Base-by-base conservation (phyloP, 1,284 basidiomycete genomes). In the Rhodotorula glutinis region DNA sequence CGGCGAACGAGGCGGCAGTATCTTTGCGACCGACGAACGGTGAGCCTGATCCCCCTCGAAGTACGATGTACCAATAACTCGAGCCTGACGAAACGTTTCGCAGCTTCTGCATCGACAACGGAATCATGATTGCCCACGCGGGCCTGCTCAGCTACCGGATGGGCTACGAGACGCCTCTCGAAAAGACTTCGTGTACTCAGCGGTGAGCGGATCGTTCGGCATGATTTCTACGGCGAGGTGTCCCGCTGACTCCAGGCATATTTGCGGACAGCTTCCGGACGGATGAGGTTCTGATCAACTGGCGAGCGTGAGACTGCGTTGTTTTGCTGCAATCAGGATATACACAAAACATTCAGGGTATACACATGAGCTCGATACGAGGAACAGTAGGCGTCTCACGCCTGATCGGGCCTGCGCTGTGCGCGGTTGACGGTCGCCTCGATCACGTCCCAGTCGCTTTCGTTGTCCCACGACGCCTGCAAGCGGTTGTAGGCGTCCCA, bases 111-210 rank as follows among this genome's bases (percentile, higher is more conserved):
- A 98, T 99, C 70, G 96, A 99, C 80, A 99, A 99, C 76, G 96
- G 96, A 4, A 95, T 98, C 76, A 99, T 99, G 96, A 98, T 99
- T 65, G 96, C 96, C 1, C 96, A 99, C 79, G 96, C 96, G 3
- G 95, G 33, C 9, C 82, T 99, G 56, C 82, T 99, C 47, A 87
- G 88, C 66, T 92, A 87, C 79, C 85, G 96, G 10, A 98, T 96
- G 92, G 95, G 95, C n/a, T 84, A 87, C 71, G 80, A 80, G 55
- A 96, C 92, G 2, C 84, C 88, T 4, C 76, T 97, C 43, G 79
- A 83, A 51, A 86, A 94, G 77, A 92, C 88, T 65, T 88, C 86
- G 44, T 93, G 91, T 73, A 97, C 92, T 10, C 93, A 97, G 80
- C 83, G 73, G 73, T 72, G 38, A 30, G 59, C 38, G 74, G 55